phyloP scores from a whole-genome alignment of 805 yeast species.

The Starmera dryadoides region DNA sequence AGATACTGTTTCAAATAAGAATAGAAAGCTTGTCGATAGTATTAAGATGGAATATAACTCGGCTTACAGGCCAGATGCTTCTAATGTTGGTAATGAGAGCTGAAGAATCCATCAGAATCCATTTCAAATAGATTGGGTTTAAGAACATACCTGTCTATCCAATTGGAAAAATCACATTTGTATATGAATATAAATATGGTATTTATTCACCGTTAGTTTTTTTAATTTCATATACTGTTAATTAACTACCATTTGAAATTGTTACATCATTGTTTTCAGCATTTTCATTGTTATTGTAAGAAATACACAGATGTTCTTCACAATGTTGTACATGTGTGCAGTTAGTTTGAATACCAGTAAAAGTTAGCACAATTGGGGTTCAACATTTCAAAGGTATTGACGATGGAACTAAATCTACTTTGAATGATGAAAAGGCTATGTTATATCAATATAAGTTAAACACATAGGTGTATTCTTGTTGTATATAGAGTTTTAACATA shows the following conservation, averaged over 20 bases:
- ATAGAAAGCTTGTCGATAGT: not conserved
- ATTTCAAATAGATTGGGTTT: slow-evolving; percentile 69
- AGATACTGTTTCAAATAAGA: slow-evolving; percentile 52
- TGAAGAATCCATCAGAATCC: slow-evolving; percentile 39
- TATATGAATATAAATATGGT: slow-evolving; percentile 70
- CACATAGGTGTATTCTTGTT: not conserved
- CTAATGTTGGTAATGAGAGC: not conserved
- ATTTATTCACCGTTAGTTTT: slow-evolving; percentile 63
- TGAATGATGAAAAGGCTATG: slow-evolving; percentile 49
- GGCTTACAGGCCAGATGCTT: not conserved
- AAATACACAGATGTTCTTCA: slow-evolving; percentile 56
- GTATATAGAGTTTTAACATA: not conserved
- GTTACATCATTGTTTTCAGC: slow-evolving; percentile 52
- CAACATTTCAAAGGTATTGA: slow-evolving; percentile 45
- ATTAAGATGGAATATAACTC: not conserved
- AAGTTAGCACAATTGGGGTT: slow-evolving; percentile 51
- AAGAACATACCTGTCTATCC: slow-evolving; percentile 76
- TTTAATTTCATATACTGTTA: slow-evolving; percentile 46
- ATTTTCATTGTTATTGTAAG: slow-evolving; percentile 59
- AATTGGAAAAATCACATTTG: slow-evolving; percentile 62
- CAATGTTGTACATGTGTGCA: slow-evolving; percentile 45
- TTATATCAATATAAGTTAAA: slow-evolving; percentile 39
- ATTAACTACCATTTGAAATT: slow-evolving; percentile 64
- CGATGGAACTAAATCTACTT: slow-evolving; percentile 36
- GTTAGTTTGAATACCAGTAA: slow-evolving; percentile 70